These are phyloP conservation scores for Fimicolochytrium jonesii DNA, from an alignment of 192 early-diverging fungal species.

Conservation along the genomic window DNA sequence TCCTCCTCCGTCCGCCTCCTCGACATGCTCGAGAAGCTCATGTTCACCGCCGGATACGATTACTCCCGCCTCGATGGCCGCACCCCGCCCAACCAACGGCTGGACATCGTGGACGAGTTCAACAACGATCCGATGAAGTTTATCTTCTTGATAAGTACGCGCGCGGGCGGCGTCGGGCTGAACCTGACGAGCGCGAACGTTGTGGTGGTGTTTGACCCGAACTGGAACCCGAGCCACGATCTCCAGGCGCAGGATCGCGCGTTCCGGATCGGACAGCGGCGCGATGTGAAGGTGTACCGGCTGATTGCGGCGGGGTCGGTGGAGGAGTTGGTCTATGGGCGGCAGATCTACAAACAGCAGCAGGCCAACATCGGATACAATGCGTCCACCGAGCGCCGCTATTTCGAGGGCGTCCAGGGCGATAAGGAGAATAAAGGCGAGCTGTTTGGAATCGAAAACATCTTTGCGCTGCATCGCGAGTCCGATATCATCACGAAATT, in stretches of 20 bases:
- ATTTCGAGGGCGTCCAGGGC: not conserved
- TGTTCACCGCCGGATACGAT: too few relatives aligned
- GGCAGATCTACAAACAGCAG: slow-evolving; percentile 52
- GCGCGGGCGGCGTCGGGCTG: slow-evolving; percentile 78
- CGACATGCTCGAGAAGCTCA: too few relatives aligned
- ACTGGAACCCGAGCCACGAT: slow-evolving; percentile 89
- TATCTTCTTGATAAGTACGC: slow-evolving; percentile 73
- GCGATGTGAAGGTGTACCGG: slow-evolving; percentile 93
- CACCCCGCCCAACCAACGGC: too few relatives aligned
- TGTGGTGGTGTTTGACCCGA: slow-evolving; percentile 37
- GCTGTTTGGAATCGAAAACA: slow-evolving; percentile 1
- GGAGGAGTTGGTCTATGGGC: slow-evolving; percentile 41
- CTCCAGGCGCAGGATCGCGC: slow-evolving; percentile 97
- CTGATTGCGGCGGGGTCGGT: slow-evolving; percentile 88
- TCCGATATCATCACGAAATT: not conserved
- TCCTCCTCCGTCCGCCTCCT: too few relatives aligned
- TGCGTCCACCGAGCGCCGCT: slow-evolving; percentile 36
- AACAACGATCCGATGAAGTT: slow-evolving; percentile 15
- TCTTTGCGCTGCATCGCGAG: not conserved
- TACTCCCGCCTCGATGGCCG: too few relatives aligned
- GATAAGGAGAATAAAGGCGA: not conserved
- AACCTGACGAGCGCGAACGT: slow-evolving; percentile 74
- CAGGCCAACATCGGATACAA: slow-evolving; percentile 11
- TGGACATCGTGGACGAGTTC: too few relatives aligned
- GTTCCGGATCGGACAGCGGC: slow-evolving; percentile 93